Base-by-base conservation (phyloP, 2,329 filamentous ascomycete genomes). In the Dryadomyces quercus-mongolicae region DNA sequence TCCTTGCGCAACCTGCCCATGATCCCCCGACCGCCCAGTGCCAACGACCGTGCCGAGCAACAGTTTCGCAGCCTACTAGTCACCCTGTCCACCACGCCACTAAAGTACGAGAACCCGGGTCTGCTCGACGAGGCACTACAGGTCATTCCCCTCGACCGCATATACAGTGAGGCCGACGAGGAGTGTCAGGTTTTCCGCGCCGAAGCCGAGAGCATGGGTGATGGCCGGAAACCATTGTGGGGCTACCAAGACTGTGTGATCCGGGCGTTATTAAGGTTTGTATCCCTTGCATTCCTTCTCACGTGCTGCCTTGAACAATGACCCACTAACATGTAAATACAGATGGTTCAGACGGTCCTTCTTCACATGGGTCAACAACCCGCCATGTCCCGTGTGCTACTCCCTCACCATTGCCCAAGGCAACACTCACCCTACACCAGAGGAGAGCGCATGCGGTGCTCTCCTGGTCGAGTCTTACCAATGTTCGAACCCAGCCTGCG, bases 211-310 rank as follows among this genome's bases (percentile, higher is more conserved):
- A 95, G 89, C 61, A 83, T 95, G 72, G 88, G 87, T 20, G 82
- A 86, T 55, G 87, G 84, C 54, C 78, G 82, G 60, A 86, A 86
- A 67, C 81, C 91, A 1, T 86, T 90, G 73, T 97, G 92, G 92
- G 92, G 91, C 55, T 96, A 97, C 66, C 92, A 97, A 69, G 93
- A 98, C 71, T 98, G 92, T 68, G 89, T 96, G 54, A 86, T 97
- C 64, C 81, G 88, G 60, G 88, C 92, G 57, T 75, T 97, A 59
- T 74, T 97, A 64, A 85, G 83, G 86, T 90, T 74, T 62, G 82
- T 71, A 56, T 49, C 43, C 38, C 40, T 44, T 49, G 54, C 31
- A 49, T 5, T 52, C 31, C 25, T 31, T 31, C 25, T 31, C 25
- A 43, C 21, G 21, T 42, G n/a, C 25, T 22, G 44, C 48, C 34